Base-by-base conservation (phyloP, 495 filamentous ascomycete species). In the Bacidia rubella region DNA sequence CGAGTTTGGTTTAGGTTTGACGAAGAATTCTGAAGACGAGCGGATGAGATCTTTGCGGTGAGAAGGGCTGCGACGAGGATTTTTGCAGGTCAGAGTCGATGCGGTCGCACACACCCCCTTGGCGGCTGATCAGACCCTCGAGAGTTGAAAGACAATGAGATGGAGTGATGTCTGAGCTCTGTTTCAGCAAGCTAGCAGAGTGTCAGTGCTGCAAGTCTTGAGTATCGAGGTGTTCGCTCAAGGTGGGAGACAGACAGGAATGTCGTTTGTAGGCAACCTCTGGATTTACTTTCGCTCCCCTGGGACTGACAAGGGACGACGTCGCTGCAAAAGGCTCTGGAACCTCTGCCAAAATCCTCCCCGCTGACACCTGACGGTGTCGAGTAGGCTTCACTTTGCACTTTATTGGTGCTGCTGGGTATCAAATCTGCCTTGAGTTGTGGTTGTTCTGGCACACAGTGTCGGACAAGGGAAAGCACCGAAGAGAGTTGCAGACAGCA, bases 41-140 rank as follows among this genome's bases (percentile, higher is more conserved):
- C 50, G 4, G 42, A 38, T 29, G 15, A 24, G 9, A 21, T 17
- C 40, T 54, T n/a, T 48, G 12, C 11, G 25, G 15, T 15, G 29
- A 15, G 5, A 5, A 35, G 29, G 29, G 15, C 29, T 35, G 29
- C 29, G 15, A 35, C 29, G 29, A 35, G 29, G 15, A 7, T 35
- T 35, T 35, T 35, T 35, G 29, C 7, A 35, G 29, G 15, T 35
- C 15, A 35, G 29, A 35, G 29, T 35, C 29, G 29, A 35, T 7
- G 27, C 26, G 47, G 47, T 50, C 47, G 47, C 47, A 50, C 47
- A 50, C 47, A 50, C 24, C 47, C 32, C 47, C 47, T 47, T 50
- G 47, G 47, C 47, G 29, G 25, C 29, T 22, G 47, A 50, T 38
- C 29, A 38, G 32, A 50, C 26, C 26, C 17, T 21, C 15, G 29